Evolutionary conservation across 1,139 yeast genomes (phyloP), one percentile per base, ranked within the genome.

Genomic region (Hemisphaericaspora subhashii): DNA sequence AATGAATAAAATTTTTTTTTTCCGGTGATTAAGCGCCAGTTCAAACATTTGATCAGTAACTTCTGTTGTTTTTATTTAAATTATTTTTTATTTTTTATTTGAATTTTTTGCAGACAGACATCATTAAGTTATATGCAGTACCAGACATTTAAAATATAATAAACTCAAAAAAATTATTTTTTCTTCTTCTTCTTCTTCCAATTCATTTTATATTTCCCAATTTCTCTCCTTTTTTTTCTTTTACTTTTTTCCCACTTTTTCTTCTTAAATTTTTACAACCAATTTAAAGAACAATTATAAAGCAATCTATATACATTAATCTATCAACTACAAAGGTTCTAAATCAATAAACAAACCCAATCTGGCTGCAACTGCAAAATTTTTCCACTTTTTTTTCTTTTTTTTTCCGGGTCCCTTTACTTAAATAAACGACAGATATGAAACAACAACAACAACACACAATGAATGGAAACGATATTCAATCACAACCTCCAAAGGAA

Each of bases 401-500:
- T 12, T 11, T 14, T 21, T 31, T 8, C 20, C 25, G 11, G 7
- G 12, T 9, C 12, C 25, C 11, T 23, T 12, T 4, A 4, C 25
- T n/a, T n/a, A n/a, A n/a, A n/a, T n/a, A n/a, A 18, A 40, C 38
- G 44, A 33, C 40, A 21, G 33, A 38, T 38, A 35, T 27, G 36
- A 39, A 36, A 27, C 35, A 33, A 18, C 33, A 33, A 11, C 9
- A 15, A 18, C 15, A n/a, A 31, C 18, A 35, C 25, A 28, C 23
- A 20, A 20, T 20, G 23, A 20, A 20, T 9, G 23, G 23, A 9
- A 20, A 20, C 6, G 9, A 20, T 20, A 18, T 12, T 14, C 23
- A 17, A 17, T n/a, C 6, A 29, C 17, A 9, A 24, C 23, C 27
- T 10, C 27, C 27, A 29, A 13, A 17, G 12, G 71, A 66, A 44